Evolutionary conservation across 2,329 filamentous ascomycete species (phyloP).

Genomic region (Ilyonectria mors-panacis): DNA sequence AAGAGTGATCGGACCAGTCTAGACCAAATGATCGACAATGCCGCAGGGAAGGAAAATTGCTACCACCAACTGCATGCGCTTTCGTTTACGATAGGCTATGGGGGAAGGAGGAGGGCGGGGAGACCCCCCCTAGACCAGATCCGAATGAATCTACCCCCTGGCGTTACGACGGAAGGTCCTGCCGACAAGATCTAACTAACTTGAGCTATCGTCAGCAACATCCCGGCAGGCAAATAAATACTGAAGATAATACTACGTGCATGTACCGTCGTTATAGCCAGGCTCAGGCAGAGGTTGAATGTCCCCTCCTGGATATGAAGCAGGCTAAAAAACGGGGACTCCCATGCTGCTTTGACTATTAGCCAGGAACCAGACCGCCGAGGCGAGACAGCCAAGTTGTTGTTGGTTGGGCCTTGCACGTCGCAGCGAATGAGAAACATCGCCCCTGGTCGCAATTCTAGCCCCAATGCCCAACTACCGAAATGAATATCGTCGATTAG

Average conservation of each 20-base stretch:
- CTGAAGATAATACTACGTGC: background rate
- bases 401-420: no score
- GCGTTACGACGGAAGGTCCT: background rate
- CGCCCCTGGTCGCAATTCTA: background rate
- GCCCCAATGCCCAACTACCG: background rate
- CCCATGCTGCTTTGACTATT: no score
- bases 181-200: no score
- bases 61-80: background rate
- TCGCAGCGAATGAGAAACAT: no score
- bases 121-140: background rate
- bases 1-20: slow-evolving; percentile 8
- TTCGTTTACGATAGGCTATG: background rate
- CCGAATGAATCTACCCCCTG: background rate
- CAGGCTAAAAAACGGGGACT: no score
- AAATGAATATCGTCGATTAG: background rate
- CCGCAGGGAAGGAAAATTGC: slow-evolving; percentile 9
- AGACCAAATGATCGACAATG: slow-evolving; percentile 40
- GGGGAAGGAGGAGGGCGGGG: background rate
- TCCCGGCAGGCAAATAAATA: background rate
- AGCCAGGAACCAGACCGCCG: no score
- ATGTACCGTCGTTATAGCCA: no score
- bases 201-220: background rate
- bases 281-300: no score
- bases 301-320: no score
- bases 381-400: no score